phyloP scores from a whole-genome alignment of 805 yeast genomes.

The Candida arabinofermentans region DNA sequence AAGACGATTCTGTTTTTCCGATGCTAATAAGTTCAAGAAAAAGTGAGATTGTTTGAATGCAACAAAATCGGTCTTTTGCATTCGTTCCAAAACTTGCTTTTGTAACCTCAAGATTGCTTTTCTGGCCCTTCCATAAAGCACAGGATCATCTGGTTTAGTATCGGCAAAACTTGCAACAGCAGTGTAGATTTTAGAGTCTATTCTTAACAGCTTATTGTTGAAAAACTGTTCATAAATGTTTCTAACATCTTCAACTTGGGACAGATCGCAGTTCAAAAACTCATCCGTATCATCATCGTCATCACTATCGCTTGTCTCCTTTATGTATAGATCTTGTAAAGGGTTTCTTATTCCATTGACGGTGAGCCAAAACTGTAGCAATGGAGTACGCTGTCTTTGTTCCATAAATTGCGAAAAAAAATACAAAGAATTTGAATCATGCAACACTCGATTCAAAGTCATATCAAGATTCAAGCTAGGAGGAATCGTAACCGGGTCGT shows the following conservation, averaged over 20 bases:
- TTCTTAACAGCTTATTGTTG: constrained; percentile 25
- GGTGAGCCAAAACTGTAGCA: constrained; percentile 62
- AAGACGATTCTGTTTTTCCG: constrained; percentile 22
- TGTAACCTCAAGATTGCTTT: constrained; percentile 59
- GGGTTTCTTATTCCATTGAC: constrained; percentile 73
- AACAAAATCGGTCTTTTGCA: constrained; percentile 52
- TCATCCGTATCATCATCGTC: constrained; percentile 20
- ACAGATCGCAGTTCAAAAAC: constrained; percentile 23
- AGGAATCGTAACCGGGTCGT: constrained; percentile 5
- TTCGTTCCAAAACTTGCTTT: constrained; percentile 41
- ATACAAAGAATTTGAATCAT: constrained; percentile 44
- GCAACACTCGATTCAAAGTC: constrained; percentile 41
- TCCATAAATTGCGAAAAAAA: constrained; percentile 56
- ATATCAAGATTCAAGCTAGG: constrained; percentile 20
- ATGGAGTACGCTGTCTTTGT: constrained; percentile 37
- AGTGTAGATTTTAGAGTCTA: constrained; percentile 24
- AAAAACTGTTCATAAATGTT: constrained; percentile 46
- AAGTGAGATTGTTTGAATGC: constrained; percentile 57
- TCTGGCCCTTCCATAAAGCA: constrained; percentile 50
- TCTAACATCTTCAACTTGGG: constrained; percentile 50
- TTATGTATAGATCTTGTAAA: constrained; percentile 43
- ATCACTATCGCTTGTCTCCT: constrained; percentile 26
- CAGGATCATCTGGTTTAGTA: constrained; percentile 19
- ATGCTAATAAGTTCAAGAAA: constrained; percentile 50
- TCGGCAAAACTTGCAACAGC: constrained; percentile 37